Percentiles rank a stretch among this genome's conserved stretches.
Evolutionary conservation across 108 stramenopile species (phyloP).

Genomic region (Cafeteria roenbergensis): DNA sequence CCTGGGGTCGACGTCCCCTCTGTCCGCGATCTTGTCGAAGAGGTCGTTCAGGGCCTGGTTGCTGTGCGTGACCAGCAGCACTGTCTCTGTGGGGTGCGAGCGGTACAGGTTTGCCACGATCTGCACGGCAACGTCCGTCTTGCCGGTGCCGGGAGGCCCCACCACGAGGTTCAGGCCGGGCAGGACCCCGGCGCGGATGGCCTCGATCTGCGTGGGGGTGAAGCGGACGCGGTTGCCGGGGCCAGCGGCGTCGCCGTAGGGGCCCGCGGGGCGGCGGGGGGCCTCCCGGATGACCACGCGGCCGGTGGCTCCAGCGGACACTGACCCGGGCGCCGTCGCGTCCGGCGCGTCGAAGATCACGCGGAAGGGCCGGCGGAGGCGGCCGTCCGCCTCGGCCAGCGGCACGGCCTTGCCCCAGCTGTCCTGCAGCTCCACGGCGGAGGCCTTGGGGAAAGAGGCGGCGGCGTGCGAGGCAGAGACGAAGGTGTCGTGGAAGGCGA

Average conservation of each 20-base stretch:
- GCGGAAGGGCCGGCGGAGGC: background rate
- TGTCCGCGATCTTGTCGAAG: conserved; percentile 84
- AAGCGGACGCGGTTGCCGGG: conserved; percentile 72
- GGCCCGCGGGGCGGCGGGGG: background rate
- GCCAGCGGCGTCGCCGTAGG: background rate
- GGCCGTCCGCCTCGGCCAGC: background rate
- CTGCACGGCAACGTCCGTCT: conserved; percentile 85
- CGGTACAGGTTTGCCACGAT: conserved; percentile 85
- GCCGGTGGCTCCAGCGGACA: no score
- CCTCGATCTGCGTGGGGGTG: conserved; percentile 81
- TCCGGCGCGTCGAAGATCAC: background rate
- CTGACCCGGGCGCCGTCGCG: background rate
- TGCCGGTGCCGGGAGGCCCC: conserved; percentile 88
- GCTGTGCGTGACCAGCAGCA: conserved; percentile 86
- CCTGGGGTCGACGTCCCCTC: conserved; percentile 65
- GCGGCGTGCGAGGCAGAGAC: conserved; percentile 54
- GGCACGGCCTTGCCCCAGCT: background rate
- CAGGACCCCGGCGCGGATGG: conserved; percentile 78
- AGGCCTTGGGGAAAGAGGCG: conserved; percentile 52
- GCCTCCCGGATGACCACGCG: background rate
- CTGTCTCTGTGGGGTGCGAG: conserved; percentile 73
- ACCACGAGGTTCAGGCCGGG: conserved; percentile 80
- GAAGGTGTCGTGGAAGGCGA: conserved; percentile 82
- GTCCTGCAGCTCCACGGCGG: no score
- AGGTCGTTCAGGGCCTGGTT: conserved; percentile 97